Conservation (phyloP, 345 rosid genomes). For the Lepidium didymum region DNA sequence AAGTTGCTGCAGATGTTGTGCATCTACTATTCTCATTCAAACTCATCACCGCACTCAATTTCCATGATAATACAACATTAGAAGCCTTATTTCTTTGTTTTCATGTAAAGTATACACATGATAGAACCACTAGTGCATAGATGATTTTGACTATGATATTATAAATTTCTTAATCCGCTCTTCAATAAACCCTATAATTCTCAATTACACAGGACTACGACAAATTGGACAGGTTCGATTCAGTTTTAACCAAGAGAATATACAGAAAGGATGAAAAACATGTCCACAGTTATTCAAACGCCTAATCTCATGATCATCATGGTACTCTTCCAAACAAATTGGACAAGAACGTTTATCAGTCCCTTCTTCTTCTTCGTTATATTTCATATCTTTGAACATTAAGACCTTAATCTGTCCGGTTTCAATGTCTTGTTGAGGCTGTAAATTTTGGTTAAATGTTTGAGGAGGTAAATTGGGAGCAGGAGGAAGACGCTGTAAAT, state of each 20-base stretch:
- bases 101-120: not conserved
- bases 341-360: not conserved
- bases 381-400: slow-evolving; percentile 5
- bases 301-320: slow-evolving; percentile 1
- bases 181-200: not conserved
- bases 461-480: too few relatives aligned
- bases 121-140: too few relatives aligned
- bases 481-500: too few relatives aligned
- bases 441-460: too few relatives aligned
- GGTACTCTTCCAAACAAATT: slow-evolving; percentile 11
- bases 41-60: slow-evolving; percentile 16
- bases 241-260: not conserved
- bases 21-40: slow-evolving; percentile 16
- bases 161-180: too few relatives aligned
- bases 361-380: not conserved
- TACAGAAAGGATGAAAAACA: not conserved
- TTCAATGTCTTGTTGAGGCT: slow-evolving; percentile 23
- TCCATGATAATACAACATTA: not conserved
- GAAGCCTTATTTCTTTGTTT: too few relatives aligned
- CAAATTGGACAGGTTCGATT: slow-evolving; percentile 3
- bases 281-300: slow-evolving; percentile 1
- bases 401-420: not conserved
- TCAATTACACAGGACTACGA: not conserved
- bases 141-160: too few relatives aligned
- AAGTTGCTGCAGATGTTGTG: too few relatives aligned